Evolutionary conservation across 306 rosid genomes (phyloP).

Genomic region (Pterocarpus macrocarpus): DNA sequence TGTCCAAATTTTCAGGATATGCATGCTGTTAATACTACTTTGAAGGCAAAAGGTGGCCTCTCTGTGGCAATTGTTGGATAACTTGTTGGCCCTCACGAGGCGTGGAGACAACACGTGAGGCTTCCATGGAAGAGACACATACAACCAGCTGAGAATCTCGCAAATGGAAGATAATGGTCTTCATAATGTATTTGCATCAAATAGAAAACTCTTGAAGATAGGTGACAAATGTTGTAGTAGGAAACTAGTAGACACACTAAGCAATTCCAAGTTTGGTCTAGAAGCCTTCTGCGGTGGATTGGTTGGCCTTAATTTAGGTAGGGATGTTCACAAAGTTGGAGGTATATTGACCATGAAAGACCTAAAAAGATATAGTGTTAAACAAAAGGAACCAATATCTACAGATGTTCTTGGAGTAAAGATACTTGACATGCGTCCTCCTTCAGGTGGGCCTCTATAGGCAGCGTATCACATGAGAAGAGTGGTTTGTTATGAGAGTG

Average conservation of each 20-base stretch:
- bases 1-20: constrained; percentile 60
- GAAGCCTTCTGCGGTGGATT: constrained; percentile 66
- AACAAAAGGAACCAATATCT: constrained; percentile 60
- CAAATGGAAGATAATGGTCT: constrained; percentile 76
- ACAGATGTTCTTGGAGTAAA: constrained; percentile 59
- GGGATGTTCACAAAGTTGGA: constrained; percentile 73
- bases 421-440: constrained; percentile 83
- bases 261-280: constrained; percentile 61
- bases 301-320: constrained; percentile 65
- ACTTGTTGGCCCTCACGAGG: constrained; percentile 79
- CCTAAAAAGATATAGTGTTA: constrained; percentile 62
- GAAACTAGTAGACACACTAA: constrained; percentile 68
- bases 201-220: constrained; percentile 64
- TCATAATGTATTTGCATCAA: constrained; percentile 63
- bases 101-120: constrained; percentile 77
- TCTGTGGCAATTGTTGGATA: constrained; percentile 80
- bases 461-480: too few species aligned
- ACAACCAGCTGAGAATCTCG: constrained; percentile 73
- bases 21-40: constrained; percentile 66
- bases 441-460: constrained; percentile 93
- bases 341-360: constrained; percentile 74
- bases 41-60: constrained; percentile 69
- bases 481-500: too few species aligned
- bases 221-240: constrained; percentile 64
- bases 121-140: constrained; percentile 84